These are phyloP conservation scores for Pseudocercospora vitis DNA, from an alignment of 2,329 filamentous ascomycete genomes.

Conservation along the genomic window DNA sequence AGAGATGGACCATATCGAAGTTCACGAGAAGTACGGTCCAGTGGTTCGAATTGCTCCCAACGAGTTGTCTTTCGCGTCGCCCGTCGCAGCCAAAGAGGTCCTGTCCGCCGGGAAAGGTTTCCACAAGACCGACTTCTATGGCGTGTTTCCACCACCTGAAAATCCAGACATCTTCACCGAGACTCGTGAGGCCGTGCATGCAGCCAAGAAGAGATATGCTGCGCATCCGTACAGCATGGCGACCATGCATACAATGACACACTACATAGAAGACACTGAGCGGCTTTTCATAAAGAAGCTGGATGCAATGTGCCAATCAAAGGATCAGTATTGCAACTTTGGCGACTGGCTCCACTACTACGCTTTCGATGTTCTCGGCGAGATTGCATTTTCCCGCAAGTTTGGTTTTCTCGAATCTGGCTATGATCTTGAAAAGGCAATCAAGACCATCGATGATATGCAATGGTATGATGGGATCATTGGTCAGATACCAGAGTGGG, in stretches of 20 bases:
- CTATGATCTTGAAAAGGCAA: conserved; percentile 52
- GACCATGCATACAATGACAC: conserved; percentile 54
- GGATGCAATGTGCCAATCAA: conserved; percentile 40
- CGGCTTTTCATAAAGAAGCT: conserved; percentile 49
- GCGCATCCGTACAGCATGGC: conserved; percentile 54
- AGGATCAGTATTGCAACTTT: conserved; percentile 46
- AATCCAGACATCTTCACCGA: conserved; percentile 62
- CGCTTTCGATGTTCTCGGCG: conserved; percentile 41
- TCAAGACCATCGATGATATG: conserved; percentile 54
- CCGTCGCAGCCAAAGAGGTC: conserved; percentile 34
- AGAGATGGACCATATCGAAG: conserved; percentile 30
- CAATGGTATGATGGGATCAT: conserved; percentile 56
- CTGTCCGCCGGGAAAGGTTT: conserved; percentile 36
- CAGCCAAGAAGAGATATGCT: conserved; percentile 51
- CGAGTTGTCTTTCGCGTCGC: conserved; percentile 35
- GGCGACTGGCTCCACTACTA: conserved; percentile 43
- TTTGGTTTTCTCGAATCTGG: conserved; percentile 56
- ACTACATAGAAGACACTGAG: conserved; percentile 55
- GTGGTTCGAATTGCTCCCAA: conserved; percentile 36
- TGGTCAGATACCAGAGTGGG: conserved; percentile 54
- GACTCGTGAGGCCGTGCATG: conserved; percentile 55
- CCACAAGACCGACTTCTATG: conserved; percentile 37
- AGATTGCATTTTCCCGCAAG: conserved; percentile 44
- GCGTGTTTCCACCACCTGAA: conserved; percentile 56
- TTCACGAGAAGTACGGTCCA: conserved; percentile 31